Evolutionary conservation across 2,329 filamentous ascomycete genomes (phyloP).

Genomic region (Scedosporium boydii): DNA sequence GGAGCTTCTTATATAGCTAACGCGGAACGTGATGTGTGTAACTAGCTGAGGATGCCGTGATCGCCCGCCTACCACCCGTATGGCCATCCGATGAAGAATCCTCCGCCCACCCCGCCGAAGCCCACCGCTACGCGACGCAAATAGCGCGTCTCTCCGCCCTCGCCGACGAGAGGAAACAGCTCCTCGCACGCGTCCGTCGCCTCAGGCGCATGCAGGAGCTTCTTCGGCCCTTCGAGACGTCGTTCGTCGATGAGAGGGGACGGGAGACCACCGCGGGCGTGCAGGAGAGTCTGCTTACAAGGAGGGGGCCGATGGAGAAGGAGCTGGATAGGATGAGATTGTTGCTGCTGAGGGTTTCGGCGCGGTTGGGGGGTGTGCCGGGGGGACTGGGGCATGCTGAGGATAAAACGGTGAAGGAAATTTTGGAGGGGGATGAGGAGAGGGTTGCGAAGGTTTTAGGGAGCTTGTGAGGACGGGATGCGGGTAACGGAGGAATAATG

Average conservation of each 20-base stretch:
- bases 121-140: constrained; percentile 40
- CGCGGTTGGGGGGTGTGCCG: constrained; percentile 34
- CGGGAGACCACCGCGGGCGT: constrained; percentile 27
- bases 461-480: background rate
- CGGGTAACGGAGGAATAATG: background rate
- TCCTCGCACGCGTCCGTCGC: constrained; percentile 32
- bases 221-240: constrained; percentile 36
- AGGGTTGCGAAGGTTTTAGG: background rate
- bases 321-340: constrained; percentile 60
- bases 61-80: constrained; percentile 34
- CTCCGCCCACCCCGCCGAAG: constrained; percentile 31
- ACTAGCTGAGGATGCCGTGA: constrained; percentile 30
- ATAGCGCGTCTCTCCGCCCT: constrained; percentile 40
- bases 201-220: constrained; percentile 39
- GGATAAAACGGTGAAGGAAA: background rate
- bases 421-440: background rate
- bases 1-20: background rate
- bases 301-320: constrained; percentile 53
- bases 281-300: constrained; percentile 59
- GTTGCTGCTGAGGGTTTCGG: constrained; percentile 50
- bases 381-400: constrained; percentile 6
- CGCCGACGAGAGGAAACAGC: constrained; percentile 24
- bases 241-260: constrained; percentile 5
- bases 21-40: background rate
- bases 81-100: constrained; percentile 34